phyloP scores from a whole-genome alignment of 148 eudicot species.

The Rhododendron molle region DNA sequence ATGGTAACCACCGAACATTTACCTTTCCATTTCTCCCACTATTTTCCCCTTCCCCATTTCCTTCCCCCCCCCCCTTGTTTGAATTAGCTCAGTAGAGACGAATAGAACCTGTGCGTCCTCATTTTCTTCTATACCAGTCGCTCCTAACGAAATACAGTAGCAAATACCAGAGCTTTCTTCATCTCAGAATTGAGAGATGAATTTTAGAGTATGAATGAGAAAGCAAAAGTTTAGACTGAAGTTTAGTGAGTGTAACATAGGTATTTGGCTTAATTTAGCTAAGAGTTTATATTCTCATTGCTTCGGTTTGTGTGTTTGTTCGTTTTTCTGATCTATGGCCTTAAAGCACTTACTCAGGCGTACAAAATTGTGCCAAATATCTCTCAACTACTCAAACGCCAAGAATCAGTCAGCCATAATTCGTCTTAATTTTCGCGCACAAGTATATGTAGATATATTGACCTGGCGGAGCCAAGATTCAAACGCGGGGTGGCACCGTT shows the following conservation, averaged over 20 bases:
- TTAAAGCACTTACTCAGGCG: neutral
- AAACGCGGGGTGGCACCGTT: no score
- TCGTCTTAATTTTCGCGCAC: neutral
- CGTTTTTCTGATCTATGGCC: neutral
- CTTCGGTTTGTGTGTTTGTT: neutral
- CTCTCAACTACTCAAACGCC: neutral
- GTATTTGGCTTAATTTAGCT: neutral
- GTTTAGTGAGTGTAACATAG: neutral
- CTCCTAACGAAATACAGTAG: neutral
- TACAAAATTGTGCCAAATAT: neutral
- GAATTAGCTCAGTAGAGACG: neutral
- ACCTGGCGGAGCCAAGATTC: no score
- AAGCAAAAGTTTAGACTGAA: neutral
- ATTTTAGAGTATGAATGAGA: neutral
- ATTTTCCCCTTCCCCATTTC: no score
- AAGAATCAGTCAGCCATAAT: neutral
- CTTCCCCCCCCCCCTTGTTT: neutral
- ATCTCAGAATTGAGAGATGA: neutral
- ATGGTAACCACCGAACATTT: slow-evolving; percentile 35
- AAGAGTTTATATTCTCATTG: neutral
- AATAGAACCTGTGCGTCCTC: neutral
- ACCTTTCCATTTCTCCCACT: neutral
- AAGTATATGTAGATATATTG: no score
- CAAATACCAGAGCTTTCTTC: neutral
- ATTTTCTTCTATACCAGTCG: neutral